A percentile compares a stretch with the other conserved stretches of the same genome.
phyloP scores from a whole-genome alignment of 148 eudicot genomes.

The Polygonum maritimum region DNA sequence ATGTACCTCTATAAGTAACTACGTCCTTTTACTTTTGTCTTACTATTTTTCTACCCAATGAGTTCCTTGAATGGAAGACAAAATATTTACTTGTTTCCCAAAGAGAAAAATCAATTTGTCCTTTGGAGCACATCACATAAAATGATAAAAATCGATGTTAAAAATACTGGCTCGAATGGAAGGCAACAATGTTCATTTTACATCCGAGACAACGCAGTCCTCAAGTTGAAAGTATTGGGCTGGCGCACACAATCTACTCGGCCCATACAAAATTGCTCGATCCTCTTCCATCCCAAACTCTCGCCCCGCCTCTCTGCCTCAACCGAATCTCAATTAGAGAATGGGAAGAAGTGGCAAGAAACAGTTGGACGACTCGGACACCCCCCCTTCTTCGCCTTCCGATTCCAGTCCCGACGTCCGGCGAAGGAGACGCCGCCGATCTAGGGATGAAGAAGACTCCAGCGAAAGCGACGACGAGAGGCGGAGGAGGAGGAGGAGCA shows the following conservation, averaged over 20 bases:
- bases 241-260: background rate
- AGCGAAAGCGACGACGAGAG: conserved; percentile 9
- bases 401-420: conserved; percentile 14
- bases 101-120: no score
- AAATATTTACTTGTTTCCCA: no score
- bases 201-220: no score
- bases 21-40: no score
- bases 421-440: conserved; percentile 14
- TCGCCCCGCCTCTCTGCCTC: background rate
- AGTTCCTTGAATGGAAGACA: no score
- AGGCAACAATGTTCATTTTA: no score
- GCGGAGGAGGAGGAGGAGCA: conserved; percentile 20
- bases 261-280: background rate
- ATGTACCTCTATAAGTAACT: no score
- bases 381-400: conserved; percentile 16
- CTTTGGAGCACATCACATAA: no score
- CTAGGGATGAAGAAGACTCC: background rate
- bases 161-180: no score
- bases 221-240: background rate
- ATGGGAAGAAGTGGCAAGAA: conserved; percentile 14
- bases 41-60: no score
- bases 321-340: background rate
- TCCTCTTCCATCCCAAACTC: background rate
- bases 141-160: no score
- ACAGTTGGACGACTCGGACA: conserved; percentile 6